phyloP scores from a whole-genome alignment of 441 rosid genomes.

The Raphanus hybrid region DNA sequence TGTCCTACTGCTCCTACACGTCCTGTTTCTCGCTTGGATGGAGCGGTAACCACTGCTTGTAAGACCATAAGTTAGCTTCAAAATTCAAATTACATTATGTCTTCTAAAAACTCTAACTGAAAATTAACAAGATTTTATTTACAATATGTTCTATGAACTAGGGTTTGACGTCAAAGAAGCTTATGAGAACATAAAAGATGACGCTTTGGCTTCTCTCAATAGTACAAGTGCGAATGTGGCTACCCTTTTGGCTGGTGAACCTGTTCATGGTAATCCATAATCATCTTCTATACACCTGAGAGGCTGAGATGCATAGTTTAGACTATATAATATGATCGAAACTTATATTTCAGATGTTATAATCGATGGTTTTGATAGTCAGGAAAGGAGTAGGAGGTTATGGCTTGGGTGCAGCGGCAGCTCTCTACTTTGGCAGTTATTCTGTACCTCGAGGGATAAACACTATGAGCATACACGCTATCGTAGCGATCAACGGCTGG shows the following conservation, averaged over 20 bases:
- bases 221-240: not conserved
- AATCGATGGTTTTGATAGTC: not conserved
- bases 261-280: not conserved
- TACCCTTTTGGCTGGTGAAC: not conserved
- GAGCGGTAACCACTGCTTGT: not conserved
- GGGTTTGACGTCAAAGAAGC: not conserved
- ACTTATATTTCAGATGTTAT: not conserved
- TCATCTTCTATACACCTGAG: not conserved
- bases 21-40: not conserved
- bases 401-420: not conserved
- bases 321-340: not conserved
- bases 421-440: not conserved
- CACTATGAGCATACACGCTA: not conserved
- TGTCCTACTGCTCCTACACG: slow-evolving; percentile 11
- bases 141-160: not conserved
- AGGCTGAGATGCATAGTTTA: not conserved
- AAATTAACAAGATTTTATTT: not conserved
- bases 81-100: not conserved
- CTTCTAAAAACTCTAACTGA: not conserved
- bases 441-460: not conserved
- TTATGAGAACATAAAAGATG: not conserved
- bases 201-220: not conserved
- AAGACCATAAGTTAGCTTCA: not conserved
- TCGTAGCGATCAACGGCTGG: slow-evolving; percentile 7
- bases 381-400: slow-evolving; percentile 6